phyloP scores from a whole-genome alignment of 208 protist species.

The Plasmodiophora brassicae region DNA sequence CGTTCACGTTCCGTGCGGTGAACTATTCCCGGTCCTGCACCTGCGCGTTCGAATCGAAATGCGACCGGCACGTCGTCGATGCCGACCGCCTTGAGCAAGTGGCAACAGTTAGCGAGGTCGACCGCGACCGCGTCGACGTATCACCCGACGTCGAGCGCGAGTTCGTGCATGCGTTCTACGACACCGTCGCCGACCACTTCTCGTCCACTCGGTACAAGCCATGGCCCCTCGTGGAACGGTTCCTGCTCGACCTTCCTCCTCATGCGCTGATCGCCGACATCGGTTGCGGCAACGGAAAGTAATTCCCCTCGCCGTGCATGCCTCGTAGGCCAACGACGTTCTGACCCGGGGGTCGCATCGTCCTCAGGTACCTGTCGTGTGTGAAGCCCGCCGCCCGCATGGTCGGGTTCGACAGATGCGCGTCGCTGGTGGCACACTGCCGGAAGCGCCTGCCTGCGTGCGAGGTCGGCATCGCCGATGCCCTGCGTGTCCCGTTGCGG shows the following conservation, averaged over 20 bases:
- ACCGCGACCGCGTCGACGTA: neutral
- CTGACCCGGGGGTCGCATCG: no score
- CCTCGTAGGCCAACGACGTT: no score
- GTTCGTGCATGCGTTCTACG: conserved; percentile 28
- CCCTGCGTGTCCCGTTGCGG: neutral
- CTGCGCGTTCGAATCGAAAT: neutral
- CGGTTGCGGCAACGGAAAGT: conserved; percentile 38
- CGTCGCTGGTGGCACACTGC: neutral
- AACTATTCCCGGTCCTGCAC: neutral
- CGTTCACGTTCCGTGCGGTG: neutral
- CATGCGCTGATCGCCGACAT: neutral
- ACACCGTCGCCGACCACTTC: conserved; percentile 30
- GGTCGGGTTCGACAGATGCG: conserved; percentile 24
- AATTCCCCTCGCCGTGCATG: no score
- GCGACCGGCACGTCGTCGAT: neutral
- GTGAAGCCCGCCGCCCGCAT: neutral
- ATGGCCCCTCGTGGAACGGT: conserved; percentile 13
- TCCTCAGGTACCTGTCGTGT: conserved; percentile 26
- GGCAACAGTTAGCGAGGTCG: neutral
- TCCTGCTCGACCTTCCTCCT: neutral
- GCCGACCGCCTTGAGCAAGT: neutral
- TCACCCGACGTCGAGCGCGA: conserved; percentile 11
- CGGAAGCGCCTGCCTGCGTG: neutral
- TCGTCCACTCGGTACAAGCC: conserved; percentile 19
- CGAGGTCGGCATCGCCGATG: neutral